Percentiles rank a stretch among this genome's conserved stretches.
phyloP scores from a whole-genome alignment of 2,329 filamentous ascomycete species.

The Alternaria incomplexa region DNA sequence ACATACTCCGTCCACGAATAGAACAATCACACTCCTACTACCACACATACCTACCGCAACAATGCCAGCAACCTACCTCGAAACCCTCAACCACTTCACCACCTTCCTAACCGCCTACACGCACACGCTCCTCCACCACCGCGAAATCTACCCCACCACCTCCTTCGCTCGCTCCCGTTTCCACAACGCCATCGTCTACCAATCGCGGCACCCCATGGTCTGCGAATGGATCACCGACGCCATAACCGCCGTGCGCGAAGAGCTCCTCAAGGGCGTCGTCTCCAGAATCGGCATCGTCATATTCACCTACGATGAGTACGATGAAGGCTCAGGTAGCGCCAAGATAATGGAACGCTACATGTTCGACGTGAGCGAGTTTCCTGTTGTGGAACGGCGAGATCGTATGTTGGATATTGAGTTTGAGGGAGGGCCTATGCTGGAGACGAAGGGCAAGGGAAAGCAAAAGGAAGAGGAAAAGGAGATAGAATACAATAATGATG shows the following conservation, averaged over 20 bases:
- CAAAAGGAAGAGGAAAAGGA: not conserved
- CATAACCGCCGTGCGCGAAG: slow-evolving; percentile 71
- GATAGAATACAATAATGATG: slow-evolving; percentile 13
- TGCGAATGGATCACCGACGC: slow-evolving; percentile 87
- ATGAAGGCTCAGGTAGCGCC: slow-evolving; percentile 33
- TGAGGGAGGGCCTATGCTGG: slow-evolving; percentile 39
- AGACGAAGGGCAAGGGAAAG: not conserved
- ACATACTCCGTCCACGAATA: not conserved
- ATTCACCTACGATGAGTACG: slow-evolving; percentile 49
- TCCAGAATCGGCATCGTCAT: slow-evolving; percentile 64
- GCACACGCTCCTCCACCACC: slow-evolving; percentile 86
- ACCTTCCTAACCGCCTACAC: slow-evolving; percentile 82
- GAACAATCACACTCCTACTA: not conserved
- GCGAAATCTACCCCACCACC: slow-evolving; percentile 75
- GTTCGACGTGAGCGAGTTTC: slow-evolving; percentile 65
- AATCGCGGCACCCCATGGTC: slow-evolving; percentile 84
- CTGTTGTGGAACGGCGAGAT: slow-evolving; percentile 55
- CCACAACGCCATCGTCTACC: slow-evolving; percentile 83
- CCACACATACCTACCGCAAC: not conserved
- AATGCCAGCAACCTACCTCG: slow-evolving; percentile 41
- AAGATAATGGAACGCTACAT: slow-evolving; percentile 66
- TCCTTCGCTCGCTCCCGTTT: slow-evolving; percentile 82
- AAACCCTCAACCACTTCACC: slow-evolving; percentile 72
- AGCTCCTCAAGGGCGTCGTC: slow-evolving; percentile 67
- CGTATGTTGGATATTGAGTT: slow-evolving; percentile 57